Evolutionary conservation across 805 yeast genomes (phyloP), one percentile per base, ranked within the genome.

Genomic region (Candida verbasci): DNA sequence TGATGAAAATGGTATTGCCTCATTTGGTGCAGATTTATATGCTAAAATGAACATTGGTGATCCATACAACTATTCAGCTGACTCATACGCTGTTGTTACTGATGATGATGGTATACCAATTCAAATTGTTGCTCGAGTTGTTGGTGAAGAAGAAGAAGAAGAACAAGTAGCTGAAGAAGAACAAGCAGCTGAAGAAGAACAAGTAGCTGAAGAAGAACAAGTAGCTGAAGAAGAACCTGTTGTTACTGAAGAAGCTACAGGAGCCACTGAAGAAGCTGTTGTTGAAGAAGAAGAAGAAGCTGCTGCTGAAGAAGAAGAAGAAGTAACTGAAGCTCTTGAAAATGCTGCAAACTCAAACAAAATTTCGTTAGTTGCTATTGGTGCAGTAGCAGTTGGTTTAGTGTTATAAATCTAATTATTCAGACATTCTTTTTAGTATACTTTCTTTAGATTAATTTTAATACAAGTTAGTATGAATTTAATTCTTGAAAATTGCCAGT

Each of bases 1-100:
- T 29, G 42, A 27, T 18, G 33, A 18, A 11, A 16, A 28, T 29
- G 40, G 40, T 29, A 16, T 16, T 9, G 38, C 43, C 26, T 39
- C 37, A 12, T 38, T 52, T 35, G 45, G 46, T 31, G 52, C 47
- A 27, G 41, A 38, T 24, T 53, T 31, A n/a, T 31, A 23, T 34
- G 62, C 60, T 37, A 48, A 53, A 33, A 49, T 48, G 40, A 50
- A 56, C 45, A 39, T 55, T 37, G 45, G 45, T 24, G 64, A 59
- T 39, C 62, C 62, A 16, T 55, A 58, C 47, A 31, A 36, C 8
- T 56, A 55, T 40, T 53, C 61, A 16, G 22, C 42, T 14, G 9
- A 14, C 3, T 3, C 31, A n/a, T 50, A 41, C 26, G 57, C 55
- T 18, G 34, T 57, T 24, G 37, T 40, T 6, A 17, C 28, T 20